Conservation (phyloP, 495 filamentous ascomycete species). For the Polyplosphaeria fusca region DNA sequence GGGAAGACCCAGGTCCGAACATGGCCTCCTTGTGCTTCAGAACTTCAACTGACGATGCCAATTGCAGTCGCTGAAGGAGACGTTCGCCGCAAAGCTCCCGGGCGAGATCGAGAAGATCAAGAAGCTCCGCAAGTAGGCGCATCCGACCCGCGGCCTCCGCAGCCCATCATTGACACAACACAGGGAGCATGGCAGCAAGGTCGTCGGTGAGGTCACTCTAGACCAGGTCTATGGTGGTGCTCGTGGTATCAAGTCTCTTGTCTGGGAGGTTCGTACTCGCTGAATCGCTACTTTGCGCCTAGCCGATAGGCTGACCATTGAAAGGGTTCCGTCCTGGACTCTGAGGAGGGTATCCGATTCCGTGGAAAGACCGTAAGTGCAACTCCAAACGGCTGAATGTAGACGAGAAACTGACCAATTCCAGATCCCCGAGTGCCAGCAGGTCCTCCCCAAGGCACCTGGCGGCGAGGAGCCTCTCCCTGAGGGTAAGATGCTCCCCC, state of each 20-base stretch:
- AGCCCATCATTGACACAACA: conserved; percentile 26
- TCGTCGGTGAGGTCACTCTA: conserved; percentile 95
- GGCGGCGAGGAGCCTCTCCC: conserved; percentile 95
- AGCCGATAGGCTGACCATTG: conserved; percentile 30
- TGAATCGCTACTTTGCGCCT: not conserved
- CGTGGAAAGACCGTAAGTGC: conserved; percentile 79
- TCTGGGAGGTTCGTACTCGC: conserved; percentile 72
- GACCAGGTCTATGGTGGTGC: conserved; percentile 99
- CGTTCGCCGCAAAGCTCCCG: conserved; percentile 91
- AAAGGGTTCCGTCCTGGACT: conserved; percentile 90
- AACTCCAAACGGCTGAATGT: not conserved
- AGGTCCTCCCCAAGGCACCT: conserved; percentile 91
- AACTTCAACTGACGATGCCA: conserved; percentile 26
- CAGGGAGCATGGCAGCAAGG: conserved; percentile 90
- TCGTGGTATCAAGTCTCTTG: conserved; percentile 95
- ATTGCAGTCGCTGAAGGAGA: conserved; percentile 89
- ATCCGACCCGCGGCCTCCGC: conserved; percentile 9
- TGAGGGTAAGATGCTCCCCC: conserved; percentile 59
- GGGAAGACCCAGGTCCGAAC: conserved; percentile 73
- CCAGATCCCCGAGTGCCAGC: conserved; percentile 94
- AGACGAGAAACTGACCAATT: conserved; percentile 26
- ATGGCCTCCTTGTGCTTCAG: not conserved
- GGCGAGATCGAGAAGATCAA: conserved; percentile 99
- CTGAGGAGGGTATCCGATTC: conserved; percentile 99
- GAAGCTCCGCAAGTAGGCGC: conserved; percentile 83